Evolutionary conservation across 23 red algal species (phyloP).

Genomic region (Agarophyton chilense): DNA sequence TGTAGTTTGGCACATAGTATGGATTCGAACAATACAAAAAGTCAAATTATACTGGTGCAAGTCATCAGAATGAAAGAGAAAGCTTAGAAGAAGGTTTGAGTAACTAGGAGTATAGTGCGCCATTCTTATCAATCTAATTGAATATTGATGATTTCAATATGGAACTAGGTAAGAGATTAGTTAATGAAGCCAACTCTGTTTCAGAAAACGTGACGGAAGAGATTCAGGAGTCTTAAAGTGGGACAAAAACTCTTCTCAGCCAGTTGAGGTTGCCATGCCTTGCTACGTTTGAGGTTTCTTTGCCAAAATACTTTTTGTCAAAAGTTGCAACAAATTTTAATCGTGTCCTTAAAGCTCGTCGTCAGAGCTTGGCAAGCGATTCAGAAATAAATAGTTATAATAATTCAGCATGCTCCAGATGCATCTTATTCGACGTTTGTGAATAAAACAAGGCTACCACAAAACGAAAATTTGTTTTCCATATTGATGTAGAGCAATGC

Average conservation of each 20-base stretch:
- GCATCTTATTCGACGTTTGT: background rate
- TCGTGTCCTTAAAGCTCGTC: background rate
- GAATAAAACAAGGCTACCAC: background rate
- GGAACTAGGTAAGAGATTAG: background rate
- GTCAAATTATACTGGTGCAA: background rate
- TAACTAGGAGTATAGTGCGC: background rate
- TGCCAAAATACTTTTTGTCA: background rate
- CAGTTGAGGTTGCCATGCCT: background rate
- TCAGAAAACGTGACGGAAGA: background rate
- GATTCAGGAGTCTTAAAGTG: background rate
- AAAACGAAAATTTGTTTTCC: background rate
- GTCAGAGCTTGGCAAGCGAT: background rate
- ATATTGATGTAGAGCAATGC: too few relatives aligned
- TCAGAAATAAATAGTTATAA: background rate
- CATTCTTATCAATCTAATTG: background rate
- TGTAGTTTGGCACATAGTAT: background rate
- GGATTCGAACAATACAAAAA: background rate
- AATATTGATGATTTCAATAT: background rate
- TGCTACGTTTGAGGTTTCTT: background rate
- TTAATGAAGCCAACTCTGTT: background rate
- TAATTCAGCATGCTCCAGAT: constrained; percentile 19
- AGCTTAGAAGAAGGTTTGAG: background rate
- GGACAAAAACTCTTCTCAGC: background rate
- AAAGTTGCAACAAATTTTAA: background rate
- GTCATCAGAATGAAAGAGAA: background rate